Base-by-base conservation (phyloP, 2,329 filamentous ascomycete species). In the Fusarium miscanthi region DNA sequence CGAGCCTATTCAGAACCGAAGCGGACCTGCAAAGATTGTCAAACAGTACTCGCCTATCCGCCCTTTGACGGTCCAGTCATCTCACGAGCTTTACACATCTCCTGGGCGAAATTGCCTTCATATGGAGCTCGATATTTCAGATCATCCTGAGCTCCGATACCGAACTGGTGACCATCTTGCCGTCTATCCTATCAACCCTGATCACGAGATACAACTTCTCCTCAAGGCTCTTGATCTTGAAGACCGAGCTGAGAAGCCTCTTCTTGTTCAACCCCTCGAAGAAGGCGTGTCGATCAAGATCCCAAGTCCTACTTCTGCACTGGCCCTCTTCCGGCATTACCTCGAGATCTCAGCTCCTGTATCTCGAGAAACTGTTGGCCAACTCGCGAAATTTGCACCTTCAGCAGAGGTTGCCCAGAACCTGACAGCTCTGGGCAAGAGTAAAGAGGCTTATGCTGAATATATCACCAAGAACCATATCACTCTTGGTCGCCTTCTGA, bases 381-480 rank as follows among this genome's bases (percentile, higher is more conserved):
- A 66, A 7, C 30, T 77, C 4, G 59, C 63, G 35, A 88, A 88
- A 78, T 83, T 92, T 21, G 83, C 85, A 42, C 87, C 87, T 79
- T 85, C 89, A 1, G 85, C 31, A 51, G 76, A 90, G 0, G 82
- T 87, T 31, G 25, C 64, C 6, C 38, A 42, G 23, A n/a, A 31
- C 1, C 25, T 77, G 12, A 11, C 54, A 4, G 17, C 58, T 12
- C 52, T 77, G 4, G 56, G 71, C 5, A 76, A 74, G 43, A 69
- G 74, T 23, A 78, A 76, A 48, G 52, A 71, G 25, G 45, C 61
- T 0, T 79, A 77, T 52, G 69, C 72, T 19, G 42, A 33, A 4
- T 74, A 73, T 8, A 52, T 76, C 5, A 52, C 59, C n/a, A 69
- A 66, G 5, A 77, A 78, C 16, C 74, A 79, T 21, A 23, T 78